A percentile compares a stretch with the other conserved stretches of the same genome.
These are phyloP conservation scores for Krasilnikovozyma curviuscula DNA, from an alignment of 768 basidiomycete genomes.

Conservation along the genomic window DNA sequence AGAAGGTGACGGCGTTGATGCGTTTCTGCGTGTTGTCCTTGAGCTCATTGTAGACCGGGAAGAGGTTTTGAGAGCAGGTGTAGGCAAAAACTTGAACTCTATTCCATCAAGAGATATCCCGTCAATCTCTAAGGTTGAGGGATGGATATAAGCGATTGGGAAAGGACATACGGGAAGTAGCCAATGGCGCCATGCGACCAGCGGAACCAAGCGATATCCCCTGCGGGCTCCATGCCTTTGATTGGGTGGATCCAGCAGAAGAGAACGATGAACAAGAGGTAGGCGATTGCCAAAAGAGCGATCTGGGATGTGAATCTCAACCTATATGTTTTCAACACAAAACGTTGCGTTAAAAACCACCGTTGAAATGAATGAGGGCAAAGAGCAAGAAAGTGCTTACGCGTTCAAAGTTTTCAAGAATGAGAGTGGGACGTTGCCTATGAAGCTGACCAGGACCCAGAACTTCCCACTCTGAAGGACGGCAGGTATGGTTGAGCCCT, in stretches of 20 bases:
- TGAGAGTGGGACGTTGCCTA: conserved; percentile 27
- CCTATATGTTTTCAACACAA: not conserved
- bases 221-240: conserved; percentile 41
- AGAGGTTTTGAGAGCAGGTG: conserved; percentile 39
- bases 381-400: not conserved
- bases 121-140: no score
- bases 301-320: conserved; percentile 10
- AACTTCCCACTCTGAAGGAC: conserved; percentile 37
- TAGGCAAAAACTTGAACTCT: conserved; percentile 32
- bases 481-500: conserved; percentile 43
- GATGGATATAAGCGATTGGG: no score
- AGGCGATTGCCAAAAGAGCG: conserved; percentile 7
- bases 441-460: conserved; percentile 66
- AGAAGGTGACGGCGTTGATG: conserved; percentile 70
- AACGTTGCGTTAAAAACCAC: not conserved
- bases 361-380: not conserved
- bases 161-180: conserved; percentile 2
- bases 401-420: conserved; percentile 12
- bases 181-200: conserved; percentile 5
- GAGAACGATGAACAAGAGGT: conserved; percentile 46
- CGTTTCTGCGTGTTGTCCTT: conserved; percentile 55
- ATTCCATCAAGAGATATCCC: conserved; percentile 1
- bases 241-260: conserved; percentile 58
- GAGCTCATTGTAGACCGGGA: conserved; percentile 86
- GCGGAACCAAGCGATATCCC: conserved; percentile 37